Percentiles rank a stretch among this genome's conserved stretches.
Conservation (phyloP, 129 eudicot species). For the Ambrosia trifida region DNA sequence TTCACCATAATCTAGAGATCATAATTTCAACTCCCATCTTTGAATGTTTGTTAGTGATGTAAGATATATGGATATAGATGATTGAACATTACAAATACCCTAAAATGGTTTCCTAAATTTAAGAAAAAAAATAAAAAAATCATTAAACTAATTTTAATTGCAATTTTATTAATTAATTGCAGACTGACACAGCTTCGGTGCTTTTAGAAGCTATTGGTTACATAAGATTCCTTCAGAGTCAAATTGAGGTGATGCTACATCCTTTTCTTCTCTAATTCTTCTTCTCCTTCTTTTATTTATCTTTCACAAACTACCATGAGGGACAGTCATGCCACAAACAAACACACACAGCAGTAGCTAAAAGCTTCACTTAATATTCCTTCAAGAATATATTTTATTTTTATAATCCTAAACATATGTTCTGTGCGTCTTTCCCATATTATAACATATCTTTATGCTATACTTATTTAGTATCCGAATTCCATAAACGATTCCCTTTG, state of each 20-base stretch:
- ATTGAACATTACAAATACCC: not conserved
- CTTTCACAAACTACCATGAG: constrained; percentile 48
- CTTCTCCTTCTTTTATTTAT: constrained; percentile 27
- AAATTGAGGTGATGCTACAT: constrained; percentile 80
- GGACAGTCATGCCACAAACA: constrained; percentile 39
- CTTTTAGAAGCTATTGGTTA: constrained; percentile 94
- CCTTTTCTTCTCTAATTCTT: constrained; percentile 34
- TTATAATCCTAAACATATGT: constrained; percentile 12
- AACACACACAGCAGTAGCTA: constrained; percentile 25
- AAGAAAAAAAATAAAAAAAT: not conserved
- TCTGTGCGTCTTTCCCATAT: constrained; percentile 18
- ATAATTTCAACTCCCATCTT: not conserved
- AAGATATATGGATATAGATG: not conserved
- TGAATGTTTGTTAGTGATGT: not conserved
- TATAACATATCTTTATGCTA: constrained; percentile 23
- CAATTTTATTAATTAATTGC: constrained; percentile 33
- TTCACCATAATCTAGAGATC: not conserved
- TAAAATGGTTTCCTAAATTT: not conserved
- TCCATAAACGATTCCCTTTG: constrained; percentile 28
- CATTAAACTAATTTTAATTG: not conserved
- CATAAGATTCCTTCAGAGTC: constrained; percentile 95
- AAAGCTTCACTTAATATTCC: constrained; percentile 34
- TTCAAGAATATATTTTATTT: constrained; percentile 12
- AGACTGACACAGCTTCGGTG: constrained; percentile 98
- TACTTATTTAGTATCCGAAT: constrained; percentile 6